phyloP scores from a whole-genome alignment of 225 moss, liverwort and hornwort genomes.

The Asterella californica region DNA sequence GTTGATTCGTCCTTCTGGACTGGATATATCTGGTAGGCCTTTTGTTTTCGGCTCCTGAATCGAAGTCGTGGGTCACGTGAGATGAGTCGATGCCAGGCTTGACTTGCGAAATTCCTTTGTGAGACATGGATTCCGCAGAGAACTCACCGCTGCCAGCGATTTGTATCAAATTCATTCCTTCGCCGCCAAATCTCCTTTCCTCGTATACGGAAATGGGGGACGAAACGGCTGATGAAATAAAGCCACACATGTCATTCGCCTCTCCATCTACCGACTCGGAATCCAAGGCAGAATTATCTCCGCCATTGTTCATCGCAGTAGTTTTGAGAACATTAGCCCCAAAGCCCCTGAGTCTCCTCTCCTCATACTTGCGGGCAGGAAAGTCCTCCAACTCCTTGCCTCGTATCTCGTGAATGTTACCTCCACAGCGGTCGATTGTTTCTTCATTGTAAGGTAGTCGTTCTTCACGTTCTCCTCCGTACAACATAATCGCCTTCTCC shows the following conservation, averaged over 20 bases:
- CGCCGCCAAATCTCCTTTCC: conserved; percentile 4
- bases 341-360: neutral
- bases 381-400: conserved; percentile 4
- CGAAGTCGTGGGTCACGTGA: neutral
- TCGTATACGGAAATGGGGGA: conserved; percentile 1
- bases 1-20: neutral
- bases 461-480: neutral
- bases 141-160: neutral
- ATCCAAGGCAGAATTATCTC: neutral
- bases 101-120: neutral
- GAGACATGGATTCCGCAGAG: neutral
- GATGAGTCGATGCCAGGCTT: neutral
- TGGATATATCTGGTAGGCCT: neutral
- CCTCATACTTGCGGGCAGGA: neutral
- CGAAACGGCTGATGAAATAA: neutral
- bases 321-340: neutral
- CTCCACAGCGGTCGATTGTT: neutral
- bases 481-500: neutral
- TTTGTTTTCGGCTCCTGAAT: neutral
- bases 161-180: conserved; percentile 11
- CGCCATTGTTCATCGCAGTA: neutral
- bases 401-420: neutral
- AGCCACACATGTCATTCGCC: neutral
- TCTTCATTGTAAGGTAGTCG: neutral
- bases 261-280: neutral